A percentile compares a stretch with the other conserved stretches of the same genome.
Conservation (phyloP, 192 early-diverging fungal species). For the Coemansia asiatica region DNA sequence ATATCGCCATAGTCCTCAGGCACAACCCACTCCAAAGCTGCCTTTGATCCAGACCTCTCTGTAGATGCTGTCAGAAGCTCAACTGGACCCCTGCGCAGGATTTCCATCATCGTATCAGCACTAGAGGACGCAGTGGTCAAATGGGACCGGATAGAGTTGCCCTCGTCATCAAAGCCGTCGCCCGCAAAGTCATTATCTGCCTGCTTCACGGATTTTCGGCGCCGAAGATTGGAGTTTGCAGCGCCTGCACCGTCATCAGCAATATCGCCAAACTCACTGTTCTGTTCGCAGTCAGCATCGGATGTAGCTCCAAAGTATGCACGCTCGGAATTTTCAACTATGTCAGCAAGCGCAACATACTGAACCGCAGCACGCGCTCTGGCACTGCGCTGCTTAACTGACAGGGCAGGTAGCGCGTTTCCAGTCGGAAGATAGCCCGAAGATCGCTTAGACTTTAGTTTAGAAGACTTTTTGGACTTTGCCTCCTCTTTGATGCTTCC, state of each 20-base stretch:
- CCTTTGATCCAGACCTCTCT: slow-evolving; percentile 50
- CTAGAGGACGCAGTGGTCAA: slow-evolving; percentile 33
- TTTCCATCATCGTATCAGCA: slow-evolving; percentile 37
- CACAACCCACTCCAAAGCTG: slow-evolving; percentile 29
- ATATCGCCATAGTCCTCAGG: slow-evolving; percentile 52
- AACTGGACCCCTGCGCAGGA: slow-evolving; percentile 36
- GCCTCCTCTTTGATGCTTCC: not conserved
- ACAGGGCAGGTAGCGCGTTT: slow-evolving; percentile 28
- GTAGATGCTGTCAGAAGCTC: slow-evolving; percentile 46
- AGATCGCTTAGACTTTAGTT: slow-evolving; percentile 2
- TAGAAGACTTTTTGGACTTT: not conserved
- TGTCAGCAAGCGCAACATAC: slow-evolving; percentile 42
- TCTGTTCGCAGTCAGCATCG: not conserved
- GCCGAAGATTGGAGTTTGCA: not conserved
- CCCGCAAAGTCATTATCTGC: not conserved
- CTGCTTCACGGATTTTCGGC: slow-evolving; percentile 10
- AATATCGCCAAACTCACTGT: slow-evolving; percentile 3
- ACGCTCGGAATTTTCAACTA: slow-evolving; percentile 33
- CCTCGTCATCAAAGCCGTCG: slow-evolving; percentile 12
- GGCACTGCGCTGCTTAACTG: slow-evolving; percentile 16
- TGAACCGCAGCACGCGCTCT: slow-evolving; percentile 38
- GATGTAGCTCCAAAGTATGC: slow-evolving; percentile 2
- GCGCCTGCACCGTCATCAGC: not conserved
- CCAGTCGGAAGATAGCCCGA: slow-evolving; percentile 32
- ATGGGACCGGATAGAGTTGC: slow-evolving; percentile 23